These are phyloP conservation scores for Mesembryanthemum crystallinum DNA, from an alignment of 148 eudicot genomes.

Conservation along the genomic window DNA sequence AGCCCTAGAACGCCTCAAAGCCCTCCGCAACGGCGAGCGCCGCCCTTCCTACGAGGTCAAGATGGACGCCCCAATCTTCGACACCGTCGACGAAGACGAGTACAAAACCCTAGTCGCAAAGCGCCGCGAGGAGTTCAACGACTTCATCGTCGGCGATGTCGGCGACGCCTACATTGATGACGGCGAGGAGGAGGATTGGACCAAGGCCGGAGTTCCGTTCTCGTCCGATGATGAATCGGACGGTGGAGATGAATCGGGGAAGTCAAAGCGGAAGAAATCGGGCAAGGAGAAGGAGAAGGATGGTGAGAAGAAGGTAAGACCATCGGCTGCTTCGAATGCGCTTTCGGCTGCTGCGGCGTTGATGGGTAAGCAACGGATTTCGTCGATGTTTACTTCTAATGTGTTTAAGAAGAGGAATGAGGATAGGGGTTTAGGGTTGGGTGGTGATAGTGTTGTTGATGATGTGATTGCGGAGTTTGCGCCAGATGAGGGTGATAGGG, in stretches of 20 bases:
- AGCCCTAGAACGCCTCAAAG: slow-evolving; percentile 68
- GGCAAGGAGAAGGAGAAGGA: slow-evolving; percentile 36
- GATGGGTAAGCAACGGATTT: slow-evolving; percentile 77
- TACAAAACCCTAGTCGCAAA: slow-evolving; percentile 71
- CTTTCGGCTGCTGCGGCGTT: slow-evolving; percentile 50
- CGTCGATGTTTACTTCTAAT: slow-evolving; percentile 68
- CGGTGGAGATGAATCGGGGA: slow-evolving; percentile 45
- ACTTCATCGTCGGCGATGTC: slow-evolving; percentile 51
- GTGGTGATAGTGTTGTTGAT: slow-evolving; percentile 77
- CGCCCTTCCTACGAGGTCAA: slow-evolving; percentile 48
- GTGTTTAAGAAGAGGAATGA: slow-evolving; percentile 63
- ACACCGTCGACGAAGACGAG: slow-evolving; percentile 82
- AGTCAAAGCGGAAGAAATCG: slow-evolving; percentile 42
- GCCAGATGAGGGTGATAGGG: slow-evolving; percentile 79
- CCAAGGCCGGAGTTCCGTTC: slow-evolving; percentile 33
- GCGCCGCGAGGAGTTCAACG: slow-evolving; percentile 58
- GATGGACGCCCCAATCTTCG: slow-evolving; percentile 78
- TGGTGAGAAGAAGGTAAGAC: slow-evolving; percentile 39
- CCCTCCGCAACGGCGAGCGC: slow-evolving; percentile 52
- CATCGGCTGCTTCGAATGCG: slow-evolving; percentile 54
- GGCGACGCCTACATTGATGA: slow-evolving; percentile 62
- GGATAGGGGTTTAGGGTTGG: slow-evolving; percentile 33
- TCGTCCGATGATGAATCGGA: slow-evolving; percentile 46
- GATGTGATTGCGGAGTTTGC: slow-evolving; percentile 91
- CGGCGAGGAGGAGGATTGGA: slow-evolving; percentile 97